Base-by-base conservation (phyloP, 1,284 basidiomycete species). In the Pseudozyma sp. region DNA sequence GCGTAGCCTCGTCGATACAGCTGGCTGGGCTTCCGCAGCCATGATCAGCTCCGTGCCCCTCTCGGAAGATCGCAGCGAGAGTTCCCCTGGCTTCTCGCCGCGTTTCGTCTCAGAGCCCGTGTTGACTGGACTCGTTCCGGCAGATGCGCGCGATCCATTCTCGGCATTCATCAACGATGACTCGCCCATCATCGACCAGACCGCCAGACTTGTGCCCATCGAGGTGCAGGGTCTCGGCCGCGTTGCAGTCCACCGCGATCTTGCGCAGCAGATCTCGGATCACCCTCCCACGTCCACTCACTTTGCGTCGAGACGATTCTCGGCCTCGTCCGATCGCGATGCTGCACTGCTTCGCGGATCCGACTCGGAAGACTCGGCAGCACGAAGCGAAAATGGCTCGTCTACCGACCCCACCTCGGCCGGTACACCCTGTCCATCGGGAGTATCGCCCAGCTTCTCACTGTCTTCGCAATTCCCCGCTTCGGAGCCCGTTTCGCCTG, bases 401-500 rank as follows among this genome's bases (percentile, higher is more conserved):
- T 75, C 72, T 7, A 73, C 75, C 13, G 62, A 69, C 29, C 75
- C 69, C 13, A 74, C 75, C 8, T 74, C 71, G 24, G 66, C 56
- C 1, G 71, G 75, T 31, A 77, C 71, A 14, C 75, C 66, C 0
- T 73, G 61, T 49, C 65, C 65, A 13, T 71, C 68, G 10, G 73
- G 73, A 34, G 44, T 64, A 31, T 76, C 73, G 30, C 69, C 73
- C 24, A 72, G 69, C 69, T 76, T 76, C 30, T 76, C 73, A 19
- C 58, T 76, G 17, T 73, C 69, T 14, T 76, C 73, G 24, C 73
- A 76, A n/a, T 76, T 76, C 52, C 73, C 73, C 13, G 65, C 68
- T 7, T 73, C 73, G 13, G 73, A 76, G 44, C 73, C 69, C 11
- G 42, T 48, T 14, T 72, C 73, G 40, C 73, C 73, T 14, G 61